Percentiles rank a stretch among this genome's conserved stretches.
phyloP scores from a whole-genome alignment of 352 stramenopile species.

The Paralagenidium karlingii region DNA sequence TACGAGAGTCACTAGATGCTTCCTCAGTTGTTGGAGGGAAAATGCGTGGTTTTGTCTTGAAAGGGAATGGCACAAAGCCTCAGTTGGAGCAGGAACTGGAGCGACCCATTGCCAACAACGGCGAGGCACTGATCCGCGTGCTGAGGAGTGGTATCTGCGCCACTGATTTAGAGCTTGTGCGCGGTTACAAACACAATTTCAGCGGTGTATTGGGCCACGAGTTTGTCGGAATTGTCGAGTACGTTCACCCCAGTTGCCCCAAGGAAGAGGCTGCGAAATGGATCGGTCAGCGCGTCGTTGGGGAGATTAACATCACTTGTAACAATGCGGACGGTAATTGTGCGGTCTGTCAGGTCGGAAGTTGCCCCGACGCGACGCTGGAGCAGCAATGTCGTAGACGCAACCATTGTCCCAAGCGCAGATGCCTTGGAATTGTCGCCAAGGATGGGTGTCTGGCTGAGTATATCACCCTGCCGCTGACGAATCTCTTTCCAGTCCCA shows the following conservation, averaged over 20 bases:
- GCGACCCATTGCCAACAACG: conserved; percentile 15
- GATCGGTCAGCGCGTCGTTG: conserved; percentile 78
- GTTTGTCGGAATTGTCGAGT: conserved; percentile 78
- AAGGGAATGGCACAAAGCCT: conserved; percentile 8
- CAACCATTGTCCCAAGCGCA: conserved; percentile 81
- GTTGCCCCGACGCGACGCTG: conserved; percentile 11
- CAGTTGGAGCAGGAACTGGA: conserved; percentile 17
- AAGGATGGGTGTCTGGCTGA: conserved; percentile 75
- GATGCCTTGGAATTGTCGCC: conserved; percentile 72
- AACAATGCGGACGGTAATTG: conserved; percentile 29
- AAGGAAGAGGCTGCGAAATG: conserved; percentile 13
- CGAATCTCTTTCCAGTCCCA: conserved; percentile 76
- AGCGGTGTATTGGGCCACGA: conserved; percentile 73
- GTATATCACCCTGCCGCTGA: conserved; percentile 63
- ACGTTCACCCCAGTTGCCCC: conserved; percentile 25
- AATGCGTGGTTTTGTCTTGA: conserved; percentile 33
- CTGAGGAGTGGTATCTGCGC: conserved; percentile 55
- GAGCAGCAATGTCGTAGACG: conserved; percentile 24
- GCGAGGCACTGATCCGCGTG: conserved; percentile 47
- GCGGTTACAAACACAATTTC: conserved; percentile 61
- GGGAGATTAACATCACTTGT: conserved; percentile 87
- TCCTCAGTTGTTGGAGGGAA: conserved; percentile 1
- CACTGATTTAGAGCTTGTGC: conserved; percentile 64
- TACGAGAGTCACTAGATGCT: background rate
- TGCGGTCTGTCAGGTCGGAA: conserved; percentile 11